Base-by-base conservation (phyloP, 2,329 filamentous ascomycete genomes). In the Exserohilum rostratum region DNA sequence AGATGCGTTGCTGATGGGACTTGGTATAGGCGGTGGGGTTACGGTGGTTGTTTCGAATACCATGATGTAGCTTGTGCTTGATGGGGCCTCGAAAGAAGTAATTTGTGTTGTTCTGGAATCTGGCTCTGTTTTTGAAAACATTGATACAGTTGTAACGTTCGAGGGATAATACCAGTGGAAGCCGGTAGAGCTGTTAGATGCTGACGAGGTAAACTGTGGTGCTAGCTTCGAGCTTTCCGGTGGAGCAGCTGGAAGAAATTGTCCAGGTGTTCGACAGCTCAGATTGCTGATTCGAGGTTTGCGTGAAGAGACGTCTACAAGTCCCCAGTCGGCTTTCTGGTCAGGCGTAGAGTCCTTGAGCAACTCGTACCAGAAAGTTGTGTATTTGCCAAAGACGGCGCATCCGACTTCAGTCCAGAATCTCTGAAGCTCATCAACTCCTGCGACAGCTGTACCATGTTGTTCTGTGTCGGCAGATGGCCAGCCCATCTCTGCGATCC, bases 401-500 rank as follows among this genome's bases (percentile, higher is more conserved):
- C 72, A 75, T 1, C 65, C 70, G 3, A 73, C 69, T 2, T 69
- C 58, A 1, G 34, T 66, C 71, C 69, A 73, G 34, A 67, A 73
- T 34, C 46, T 57, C 31, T 71, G 66, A 15, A 69, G 54, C 12
- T 68, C 67, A 2, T 65, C 53, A 3, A 48, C 27, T 29, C 62
- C 62, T 7, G 70, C 60, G 12, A 58, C 50, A 15, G 64, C 58
- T 9, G 44, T 46, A 1, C 53, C 59, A 18, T 52, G 42, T 20
- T 50, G 31, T 11, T 53, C 46, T 1, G 52, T 39, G 2, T 68
- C 69, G 1, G 47, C 33, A 17, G 62, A 57, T 2, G 71, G 71
- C 71, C 71, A 74, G 15, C 70, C 70, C 22, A 68, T 67, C 46
- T 76, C 73, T 7, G 69, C 67, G 39, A 76, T 71, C 72, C 72